These are phyloP conservation scores for Termitomyces sp. DNA, from an alignment of 768 basidiomycete species.

Conservation along the genomic window DNA sequence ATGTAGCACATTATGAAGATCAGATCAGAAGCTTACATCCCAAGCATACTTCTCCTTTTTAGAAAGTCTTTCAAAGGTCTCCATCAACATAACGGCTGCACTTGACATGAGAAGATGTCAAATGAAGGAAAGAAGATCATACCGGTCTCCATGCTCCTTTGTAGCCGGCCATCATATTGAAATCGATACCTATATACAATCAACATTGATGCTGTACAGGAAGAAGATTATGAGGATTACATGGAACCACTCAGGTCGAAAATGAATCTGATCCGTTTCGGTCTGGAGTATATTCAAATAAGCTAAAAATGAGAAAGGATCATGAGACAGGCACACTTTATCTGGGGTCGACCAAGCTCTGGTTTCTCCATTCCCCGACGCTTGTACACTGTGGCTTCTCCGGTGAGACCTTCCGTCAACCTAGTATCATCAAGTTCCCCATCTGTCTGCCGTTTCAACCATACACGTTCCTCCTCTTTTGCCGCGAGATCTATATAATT, in stretches of 20 bases:
- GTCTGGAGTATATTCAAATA: slow-evolving; percentile 20
- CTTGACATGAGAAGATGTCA: not conserved
- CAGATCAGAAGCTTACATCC: slow-evolving; percentile 45
- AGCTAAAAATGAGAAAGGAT: not conserved
- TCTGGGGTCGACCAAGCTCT: slow-evolving; percentile 58
- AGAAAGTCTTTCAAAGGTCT: slow-evolving; percentile 57
- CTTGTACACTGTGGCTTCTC: slow-evolving; percentile 67
- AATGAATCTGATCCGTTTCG: slow-evolving; percentile 62
- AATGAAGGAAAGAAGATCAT: not conserved
- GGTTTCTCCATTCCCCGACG: slow-evolving; percentile 66
- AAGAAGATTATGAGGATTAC: slow-evolving; percentile 19
- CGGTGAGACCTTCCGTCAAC: slow-evolving; percentile 61
- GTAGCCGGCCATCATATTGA: slow-evolving; percentile 63
- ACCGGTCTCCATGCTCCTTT: slow-evolving; percentile 64
- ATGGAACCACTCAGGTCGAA: slow-evolving; percentile 70
- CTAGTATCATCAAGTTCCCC: slow-evolving; percentile 65
- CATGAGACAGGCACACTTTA: slow-evolving; percentile 40
- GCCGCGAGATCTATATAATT: slow-evolving; percentile 49
- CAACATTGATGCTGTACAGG: not conserved
- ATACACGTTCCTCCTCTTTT: slow-evolving; percentile 64
- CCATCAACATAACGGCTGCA: slow-evolving; percentile 69
- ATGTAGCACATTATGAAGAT: not conserved
- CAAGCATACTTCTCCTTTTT: slow-evolving; percentile 70
- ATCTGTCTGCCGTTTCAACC: slow-evolving; percentile 67
- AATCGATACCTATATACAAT: slow-evolving; percentile 53